Evolutionary conservation across 345 rosid species (phyloP).

Genomic region (Salix purpurea): DNA sequence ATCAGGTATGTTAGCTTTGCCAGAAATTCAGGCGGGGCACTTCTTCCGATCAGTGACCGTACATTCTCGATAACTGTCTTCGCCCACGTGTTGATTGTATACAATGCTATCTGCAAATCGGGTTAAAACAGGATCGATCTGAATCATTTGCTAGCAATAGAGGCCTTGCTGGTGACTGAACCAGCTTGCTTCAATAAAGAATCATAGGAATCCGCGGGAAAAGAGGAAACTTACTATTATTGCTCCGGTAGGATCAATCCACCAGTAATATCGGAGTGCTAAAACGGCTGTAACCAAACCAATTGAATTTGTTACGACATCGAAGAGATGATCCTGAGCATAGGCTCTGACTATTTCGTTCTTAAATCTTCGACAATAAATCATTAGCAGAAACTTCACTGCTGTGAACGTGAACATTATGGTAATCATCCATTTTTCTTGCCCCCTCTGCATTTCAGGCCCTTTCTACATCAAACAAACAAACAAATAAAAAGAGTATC

Average conservation of each 20-base stretch:
- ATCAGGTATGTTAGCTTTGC: slow-evolving; percentile 68
- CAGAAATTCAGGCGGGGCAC: slow-evolving; percentile 78
- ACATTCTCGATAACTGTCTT: slow-evolving; percentile 74
- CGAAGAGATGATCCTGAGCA: slow-evolving; percentile 40
- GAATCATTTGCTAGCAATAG: neutral
- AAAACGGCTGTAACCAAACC: slow-evolving; percentile 32
- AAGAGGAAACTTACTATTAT: slow-evolving; percentile 18
- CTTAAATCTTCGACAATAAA: slow-evolving; percentile 37
- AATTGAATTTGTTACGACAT: slow-evolving; percentile 34
- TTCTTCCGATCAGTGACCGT: slow-evolving; percentile 56
- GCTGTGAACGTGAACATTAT: slow-evolving; percentile 32
- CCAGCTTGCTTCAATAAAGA: neutral
- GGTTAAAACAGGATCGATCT: neutral
- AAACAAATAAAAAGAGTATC: neutral
- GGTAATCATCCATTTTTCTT: slow-evolving; percentile 42
- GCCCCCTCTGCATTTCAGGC: slow-evolving; percentile 13
- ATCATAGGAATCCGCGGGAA: neutral
- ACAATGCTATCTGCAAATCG: slow-evolving; percentile 69
- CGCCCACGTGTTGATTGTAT: slow-evolving; percentile 72
- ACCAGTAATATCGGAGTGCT: slow-evolving; percentile 33
- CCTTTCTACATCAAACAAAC: slow-evolving; percentile 18
- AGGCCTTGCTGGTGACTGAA: neutral
- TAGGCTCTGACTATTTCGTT: slow-evolving; percentile 34
- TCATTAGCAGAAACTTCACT: slow-evolving; percentile 38
- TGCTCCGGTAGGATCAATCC: slow-evolving; percentile 38